Evolutionary conservation across 2,329 filamentous ascomycete species (phyloP), one percentile per base, ranked within the genome.

Genomic region (Neofusicoccum cordaticola): DNA sequence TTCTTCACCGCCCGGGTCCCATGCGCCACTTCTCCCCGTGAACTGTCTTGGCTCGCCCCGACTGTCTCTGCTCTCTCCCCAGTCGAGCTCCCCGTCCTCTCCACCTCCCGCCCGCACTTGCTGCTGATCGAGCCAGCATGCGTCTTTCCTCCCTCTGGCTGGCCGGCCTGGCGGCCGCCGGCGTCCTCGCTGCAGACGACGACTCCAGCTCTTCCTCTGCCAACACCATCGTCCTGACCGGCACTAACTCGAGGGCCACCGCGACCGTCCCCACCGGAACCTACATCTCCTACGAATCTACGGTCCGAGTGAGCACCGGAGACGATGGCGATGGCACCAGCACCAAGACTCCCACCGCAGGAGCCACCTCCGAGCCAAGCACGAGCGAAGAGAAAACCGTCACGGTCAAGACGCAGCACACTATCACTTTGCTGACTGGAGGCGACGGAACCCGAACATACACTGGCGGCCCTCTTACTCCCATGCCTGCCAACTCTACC

Each of bases 281-380:
- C 47, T 65, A 65, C 63, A 65, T 65, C 17, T 60, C 63, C 13
- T 65, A 65, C 39, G 9, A 35, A 3, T 51, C 53, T 15, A 65
- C 63, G 7, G 45, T 65, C 47, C 47, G 27, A 12, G 53, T 65
- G 35, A 44, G 35, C 53, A 65, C 45, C 37, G 41, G 48, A n/a
- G 37, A 19, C 48, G 42, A 47, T 27, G 42, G 47, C 17, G 56
- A 35, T 9, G 56, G 62, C 50, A 45, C 39, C 11, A 17, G 6
- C 19, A 56, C 62, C 37, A 31, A 11, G 42, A 48, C 51, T 51
- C 17, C 42, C 3, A 64, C 51, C 44, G 44, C 62, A 34, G 62
- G 51, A 15, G 42, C 44, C 34, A 31, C 51, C 11, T 19, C 51
- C 15, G 42, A 47, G 11, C 27, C 52, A 34, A 58, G 44, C 19